Evolutionary conservation across 2,329 filamentous ascomycete genomes (phyloP).

Genomic region (Apiospora koreana): DNA sequence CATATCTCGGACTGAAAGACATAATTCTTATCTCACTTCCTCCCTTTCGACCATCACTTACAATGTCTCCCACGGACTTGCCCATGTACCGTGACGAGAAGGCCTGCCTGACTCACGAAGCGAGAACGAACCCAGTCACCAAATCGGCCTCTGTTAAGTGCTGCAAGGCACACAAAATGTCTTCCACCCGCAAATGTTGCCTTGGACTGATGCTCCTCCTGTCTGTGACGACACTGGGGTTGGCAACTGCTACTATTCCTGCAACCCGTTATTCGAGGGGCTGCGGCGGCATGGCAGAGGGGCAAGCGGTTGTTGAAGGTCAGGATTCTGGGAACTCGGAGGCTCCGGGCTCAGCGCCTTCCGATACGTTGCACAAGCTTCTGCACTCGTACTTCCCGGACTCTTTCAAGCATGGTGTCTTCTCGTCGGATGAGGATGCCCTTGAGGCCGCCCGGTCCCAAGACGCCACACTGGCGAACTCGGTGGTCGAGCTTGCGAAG

Average conservation of each 20-base stretch:
- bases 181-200: conserved; percentile 37
- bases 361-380: conserved; percentile 64
- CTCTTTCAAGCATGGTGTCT: conserved; percentile 69
- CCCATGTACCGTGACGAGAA: conserved; percentile 1
- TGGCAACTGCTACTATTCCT: conserved; percentile 33
- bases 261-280: conserved; percentile 22
- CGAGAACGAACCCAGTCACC: not conserved
- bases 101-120: not conserved
- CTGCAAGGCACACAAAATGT: conserved; percentile 34
- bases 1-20: not conserved
- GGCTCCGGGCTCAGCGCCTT: conserved; percentile 56
- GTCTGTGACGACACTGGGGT: conserved; percentile 35
- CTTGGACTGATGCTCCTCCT: conserved; percentile 33
- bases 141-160: not conserved
- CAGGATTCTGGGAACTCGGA: conserved; percentile 48
- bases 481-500: conserved; percentile 65
- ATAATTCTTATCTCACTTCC: not conserved
- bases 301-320: conserved; percentile 17
- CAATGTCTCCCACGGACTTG: not conserved
- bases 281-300: conserved; percentile 19
- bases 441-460: conserved; percentile 63
- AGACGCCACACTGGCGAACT: conserved; percentile 62
- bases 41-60: not conserved
- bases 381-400: conserved; percentile 64
- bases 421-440: conserved; percentile 63